phyloP scores from a whole-genome alignment of 1,284 basidiomycete species.

The Kwoniella shivajii region DNA sequence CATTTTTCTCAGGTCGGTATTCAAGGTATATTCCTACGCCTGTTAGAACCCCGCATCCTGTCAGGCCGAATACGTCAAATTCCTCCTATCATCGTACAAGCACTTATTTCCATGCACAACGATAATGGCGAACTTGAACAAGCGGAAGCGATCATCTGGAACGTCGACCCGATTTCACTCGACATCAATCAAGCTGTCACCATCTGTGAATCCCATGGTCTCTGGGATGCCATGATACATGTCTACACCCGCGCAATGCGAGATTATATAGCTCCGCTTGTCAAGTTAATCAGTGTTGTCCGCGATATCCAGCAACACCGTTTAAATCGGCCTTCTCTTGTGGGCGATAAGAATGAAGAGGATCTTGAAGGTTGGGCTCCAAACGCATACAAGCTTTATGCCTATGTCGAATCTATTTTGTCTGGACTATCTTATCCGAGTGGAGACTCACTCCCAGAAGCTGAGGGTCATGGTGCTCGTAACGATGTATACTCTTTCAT shows the following conservation, averaged over 20 bases:
- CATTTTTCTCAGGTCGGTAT: constrained; percentile 84
- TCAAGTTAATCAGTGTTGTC: constrained; percentile 78
- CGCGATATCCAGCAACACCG: constrained; percentile 64
- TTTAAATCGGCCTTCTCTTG: constrained; percentile 45
- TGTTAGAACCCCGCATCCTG: constrained; percentile 83
- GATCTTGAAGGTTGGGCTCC: constrained; percentile 64
- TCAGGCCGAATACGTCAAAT: constrained; percentile 70
- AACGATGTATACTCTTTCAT: constrained; percentile 75
- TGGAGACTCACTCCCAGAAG: constrained; percentile 67
- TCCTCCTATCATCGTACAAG: constrained; percentile 85
- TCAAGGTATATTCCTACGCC: constrained; percentile 78
- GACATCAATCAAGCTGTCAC: constrained; percentile 92
- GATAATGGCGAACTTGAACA: constrained; percentile 70
- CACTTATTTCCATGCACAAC: constrained; percentile 76
- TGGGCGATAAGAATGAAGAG: constrained; percentile 38
- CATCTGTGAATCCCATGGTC: constrained; percentile 75
- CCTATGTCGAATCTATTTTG: constrained; percentile 84
- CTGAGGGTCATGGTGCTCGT: constrained; percentile 68
- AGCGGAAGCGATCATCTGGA: constrained; percentile 91
- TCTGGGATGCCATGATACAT: constrained; percentile 94
- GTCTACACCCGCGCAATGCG: constrained; percentile 85
- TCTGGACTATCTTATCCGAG: constrained; percentile 86
- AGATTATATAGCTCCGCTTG: constrained; percentile 87
- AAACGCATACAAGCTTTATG: constrained; percentile 89
- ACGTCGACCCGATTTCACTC: constrained; percentile 85